Conservation (phyloP, 164 flowering plant genomes). For the Chimonanthus praecox region DNA sequence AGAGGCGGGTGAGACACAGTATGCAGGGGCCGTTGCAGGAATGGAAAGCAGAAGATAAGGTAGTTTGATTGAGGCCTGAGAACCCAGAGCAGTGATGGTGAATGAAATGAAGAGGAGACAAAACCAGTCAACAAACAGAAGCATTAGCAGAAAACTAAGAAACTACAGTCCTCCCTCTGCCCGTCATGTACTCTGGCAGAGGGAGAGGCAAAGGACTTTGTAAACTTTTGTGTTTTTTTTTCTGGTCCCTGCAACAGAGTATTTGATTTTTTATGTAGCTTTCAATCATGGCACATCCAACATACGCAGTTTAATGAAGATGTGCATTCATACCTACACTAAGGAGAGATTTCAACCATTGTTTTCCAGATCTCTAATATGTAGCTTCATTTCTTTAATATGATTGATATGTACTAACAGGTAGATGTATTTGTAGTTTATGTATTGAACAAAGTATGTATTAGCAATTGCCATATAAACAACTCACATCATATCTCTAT, state of each 20-base stretch:
- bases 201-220: too few relatives aligned
- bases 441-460: not conserved
- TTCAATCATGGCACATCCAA: not conserved
- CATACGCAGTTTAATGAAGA: not conserved
- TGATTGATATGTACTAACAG: not conserved
- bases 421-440: not conserved
- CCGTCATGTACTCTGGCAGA: too few relatives aligned
- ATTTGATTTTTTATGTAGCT: not conserved
- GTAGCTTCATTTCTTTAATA: not conserved
- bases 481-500: not conserved
- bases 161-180: too few relatives aligned
- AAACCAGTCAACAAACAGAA: too few relatives aligned
- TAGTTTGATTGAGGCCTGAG: too few relatives aligned
- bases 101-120: too few relatives aligned
- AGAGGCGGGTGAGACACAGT: too few relatives aligned
- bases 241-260: not conserved
- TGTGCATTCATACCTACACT: not conserved
- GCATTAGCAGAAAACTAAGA: too few relatives aligned
- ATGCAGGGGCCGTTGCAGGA: too few relatives aligned
- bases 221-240: too few relatives aligned
- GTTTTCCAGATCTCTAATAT: not conserved
- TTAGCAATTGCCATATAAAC: not conserved
- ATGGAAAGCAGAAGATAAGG: too few relatives aligned
- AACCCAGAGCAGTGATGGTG: too few relatives aligned
- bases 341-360: not conserved